Conservation (phyloP, 257 asterid genomes). For the Scutellaria minor region DNA sequence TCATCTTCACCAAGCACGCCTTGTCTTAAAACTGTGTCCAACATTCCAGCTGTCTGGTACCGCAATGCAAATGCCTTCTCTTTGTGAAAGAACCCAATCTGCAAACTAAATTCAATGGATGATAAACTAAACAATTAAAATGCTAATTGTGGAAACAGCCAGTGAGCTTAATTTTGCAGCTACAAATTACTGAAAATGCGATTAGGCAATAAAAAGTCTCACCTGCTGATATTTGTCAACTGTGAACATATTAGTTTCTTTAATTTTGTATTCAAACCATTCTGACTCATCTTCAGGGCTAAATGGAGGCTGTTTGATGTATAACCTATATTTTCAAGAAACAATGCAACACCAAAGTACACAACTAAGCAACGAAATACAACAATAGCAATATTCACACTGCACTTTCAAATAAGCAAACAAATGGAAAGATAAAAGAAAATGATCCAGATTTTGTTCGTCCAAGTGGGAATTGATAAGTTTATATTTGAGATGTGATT, state of each 20-base stretch:
- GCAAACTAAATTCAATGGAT: constrained; percentile 72
- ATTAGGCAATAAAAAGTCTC: constrained; percentile 39
- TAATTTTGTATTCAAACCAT: constrained; percentile 96
- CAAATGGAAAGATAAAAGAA: no score
- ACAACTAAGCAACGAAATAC: constrained; percentile 21
- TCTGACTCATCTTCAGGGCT: constrained; percentile 62
- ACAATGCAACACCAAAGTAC: constrained; percentile 26
- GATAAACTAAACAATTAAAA: constrained; percentile 46
- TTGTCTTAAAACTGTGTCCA: constrained; percentile 89
- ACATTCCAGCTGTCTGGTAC: constrained; percentile 97
- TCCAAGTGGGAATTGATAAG: neutral
- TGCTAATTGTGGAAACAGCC: constrained; percentile 10
- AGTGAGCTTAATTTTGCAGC: constrained; percentile 30
- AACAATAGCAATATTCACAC: constrained; percentile 4
- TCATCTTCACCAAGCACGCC: constrained; percentile 99
- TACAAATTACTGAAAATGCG: neutral
- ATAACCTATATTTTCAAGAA: constrained; percentile 56
- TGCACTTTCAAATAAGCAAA: neutral
- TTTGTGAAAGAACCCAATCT: constrained; percentile 86
- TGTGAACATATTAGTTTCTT: constrained; percentile 93
- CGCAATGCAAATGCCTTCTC: constrained; percentile 95
- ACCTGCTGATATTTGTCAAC: constrained; percentile 99
- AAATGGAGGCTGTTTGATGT: constrained; percentile 80
- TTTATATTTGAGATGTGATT: neutral
- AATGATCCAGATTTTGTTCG: neutral